Conservation (phyloP, 2,329 filamentous ascomycete species). For the Fusarium armeniacum region DNA sequence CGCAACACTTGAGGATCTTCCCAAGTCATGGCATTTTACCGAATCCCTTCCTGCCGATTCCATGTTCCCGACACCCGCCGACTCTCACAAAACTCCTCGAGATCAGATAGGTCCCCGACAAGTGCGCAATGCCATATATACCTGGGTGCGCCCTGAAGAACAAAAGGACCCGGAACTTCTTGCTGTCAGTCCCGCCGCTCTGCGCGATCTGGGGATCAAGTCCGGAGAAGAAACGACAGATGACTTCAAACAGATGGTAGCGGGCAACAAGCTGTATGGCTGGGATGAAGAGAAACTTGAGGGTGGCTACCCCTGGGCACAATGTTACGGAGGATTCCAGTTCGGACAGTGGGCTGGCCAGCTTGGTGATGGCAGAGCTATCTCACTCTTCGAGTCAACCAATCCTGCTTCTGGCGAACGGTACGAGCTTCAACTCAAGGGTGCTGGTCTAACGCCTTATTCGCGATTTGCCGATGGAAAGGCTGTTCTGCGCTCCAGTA, state of each 20-base stretch:
- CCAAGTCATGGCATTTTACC: conserved; percentile 76
- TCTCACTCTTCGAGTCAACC: conserved; percentile 91
- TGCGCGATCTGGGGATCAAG: conserved; percentile 84
- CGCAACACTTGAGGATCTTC: conserved; percentile 66
- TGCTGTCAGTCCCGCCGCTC: conserved; percentile 81
- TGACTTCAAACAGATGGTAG: conserved; percentile 82
- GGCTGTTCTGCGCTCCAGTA: conserved; percentile 91
- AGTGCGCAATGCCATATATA: conserved; percentile 88
- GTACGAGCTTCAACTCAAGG: conserved; percentile 95
- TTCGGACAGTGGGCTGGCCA: conserved; percentile 95
- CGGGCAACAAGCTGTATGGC: conserved; percentile 86
- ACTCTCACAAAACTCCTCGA: conserved; percentile 85
- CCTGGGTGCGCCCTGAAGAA: conserved; percentile 87
- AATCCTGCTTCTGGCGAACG: conserved; percentile 78
- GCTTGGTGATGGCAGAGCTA: conserved; percentile 92
- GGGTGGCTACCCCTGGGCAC: conserved; percentile 95
- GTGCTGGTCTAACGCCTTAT: conserved; percentile 93
- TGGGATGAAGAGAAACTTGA: conserved; percentile 75
- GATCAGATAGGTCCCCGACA: conserved; percentile 82
- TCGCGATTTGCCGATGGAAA: conserved; percentile 96
- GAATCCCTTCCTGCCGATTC: conserved; percentile 81
- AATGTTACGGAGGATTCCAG: conserved; percentile 91
- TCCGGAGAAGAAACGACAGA: conserved; percentile 76
- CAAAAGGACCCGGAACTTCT: conserved; percentile 82
- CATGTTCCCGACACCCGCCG: conserved; percentile 81